Base-by-base conservation (phyloP, 2,329 filamentous ascomycete species). In the Pestalotiopsis sp. region DNA sequence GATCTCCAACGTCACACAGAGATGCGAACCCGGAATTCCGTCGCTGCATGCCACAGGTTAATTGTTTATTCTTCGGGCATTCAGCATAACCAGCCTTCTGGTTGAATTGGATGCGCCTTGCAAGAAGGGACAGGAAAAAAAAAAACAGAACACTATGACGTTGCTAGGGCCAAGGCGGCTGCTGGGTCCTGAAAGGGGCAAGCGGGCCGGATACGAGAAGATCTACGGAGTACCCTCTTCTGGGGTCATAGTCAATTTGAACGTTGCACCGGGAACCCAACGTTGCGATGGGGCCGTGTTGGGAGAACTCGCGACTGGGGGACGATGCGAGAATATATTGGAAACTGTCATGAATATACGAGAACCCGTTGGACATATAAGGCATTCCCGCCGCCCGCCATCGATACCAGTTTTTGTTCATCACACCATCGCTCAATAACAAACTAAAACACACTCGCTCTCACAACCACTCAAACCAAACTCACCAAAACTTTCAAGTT, bases 201-300 rank as follows among this genome's bases (percentile, higher is more conserved):
- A 61, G 66, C 62, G 24, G 57, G 24, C 56, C 66, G 66, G 66
- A 66, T 68, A 68, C 66, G 66, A 68, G 63, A 62, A 62, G 66
- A 66, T 68, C 66, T 38, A 24, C 66, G 30, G 26, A 30, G 26
- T 30, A 44, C 13, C 55, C 13, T 44, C 22, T 24, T 38, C 24
- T 24, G 38, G 52, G 35, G 20, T 44, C 57, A 55, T 40, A 38
- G 44, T 11, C 22, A 20, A 39, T 52, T 58, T 35, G 22, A 39
- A 58, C 64, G 40, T 60, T 44, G 26, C 52, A 57, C 11, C 39
- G 40, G 52, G 17, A 40, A 24, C 64, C 30, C 7, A 58, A 58
- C 26, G 20, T 44, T 52, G 30, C n/a, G 2, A 35, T 59, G 24
- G 24, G 39, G 39, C 20, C 38, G 38, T 30, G 9, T 61, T 30